Percentiles rank a stretch among this genome's conserved stretches.
These are phyloP conservation scores for Hirschioporus abietinus DNA, from an alignment of 768 basidiomycete species.

Conservation along the genomic window DNA sequence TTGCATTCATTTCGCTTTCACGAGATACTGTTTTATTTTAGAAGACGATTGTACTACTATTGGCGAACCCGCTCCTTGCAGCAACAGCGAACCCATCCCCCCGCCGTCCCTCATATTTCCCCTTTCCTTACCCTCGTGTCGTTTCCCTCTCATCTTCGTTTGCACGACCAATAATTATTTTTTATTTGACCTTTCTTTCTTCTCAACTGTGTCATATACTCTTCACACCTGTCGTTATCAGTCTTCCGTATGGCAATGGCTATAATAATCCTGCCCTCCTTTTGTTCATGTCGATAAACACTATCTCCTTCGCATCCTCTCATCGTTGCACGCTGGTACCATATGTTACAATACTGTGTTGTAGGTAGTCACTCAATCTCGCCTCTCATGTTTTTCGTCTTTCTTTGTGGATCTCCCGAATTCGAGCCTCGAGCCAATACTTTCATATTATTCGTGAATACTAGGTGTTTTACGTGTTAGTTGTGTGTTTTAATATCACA, in stretches of 20 bases:
- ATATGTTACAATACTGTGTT: slow-evolving; percentile 1
- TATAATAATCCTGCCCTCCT: not conserved
- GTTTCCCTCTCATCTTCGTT: not conserved
- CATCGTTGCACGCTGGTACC: not conserved
- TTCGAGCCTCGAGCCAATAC: no score
- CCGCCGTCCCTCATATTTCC: not conserved
- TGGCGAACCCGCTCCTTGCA: not conserved
- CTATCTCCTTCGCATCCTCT: not conserved
- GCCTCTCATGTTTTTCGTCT: not conserved
- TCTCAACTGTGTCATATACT: not conserved
- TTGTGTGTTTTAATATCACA: not conserved
- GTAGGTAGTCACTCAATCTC: not conserved
- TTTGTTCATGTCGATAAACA: not conserved
- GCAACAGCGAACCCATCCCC: not conserved
- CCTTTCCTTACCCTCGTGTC: not conserved
- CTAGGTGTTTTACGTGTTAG: no score
- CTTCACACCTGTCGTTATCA: not conserved
- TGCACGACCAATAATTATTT: not conserved
- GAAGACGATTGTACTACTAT: not conserved
- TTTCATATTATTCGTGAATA: no score
- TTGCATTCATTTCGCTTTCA: slow-evolving; percentile 5
- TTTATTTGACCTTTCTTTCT: not conserved
- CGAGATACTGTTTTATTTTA: slow-evolving; percentile 1
- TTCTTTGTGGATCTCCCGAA: not conserved
- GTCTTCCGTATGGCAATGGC: not conserved